These are phyloP conservation scores for Mytilinidion resinicola DNA, from an alignment of 495 filamentous ascomycete genomes.

Conservation along the genomic window DNA sequence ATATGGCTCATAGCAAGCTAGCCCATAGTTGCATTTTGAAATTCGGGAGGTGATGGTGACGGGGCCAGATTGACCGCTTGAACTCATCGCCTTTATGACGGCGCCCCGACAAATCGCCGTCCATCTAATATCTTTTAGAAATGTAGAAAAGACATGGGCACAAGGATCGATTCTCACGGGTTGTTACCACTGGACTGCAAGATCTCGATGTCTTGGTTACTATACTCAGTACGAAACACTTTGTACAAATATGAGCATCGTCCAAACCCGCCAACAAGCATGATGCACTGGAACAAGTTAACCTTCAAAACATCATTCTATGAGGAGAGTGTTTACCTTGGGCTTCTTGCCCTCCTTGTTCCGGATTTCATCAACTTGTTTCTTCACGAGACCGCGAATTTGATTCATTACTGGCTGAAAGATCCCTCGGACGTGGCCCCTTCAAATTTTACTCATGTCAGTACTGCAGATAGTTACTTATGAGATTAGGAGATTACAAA, in stretches of 20 bases:
- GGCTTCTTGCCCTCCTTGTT: neutral
- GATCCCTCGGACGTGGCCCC: neutral
- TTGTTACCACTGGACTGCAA: neutral
- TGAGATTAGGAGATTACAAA: no score
- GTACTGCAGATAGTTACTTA: neutral
- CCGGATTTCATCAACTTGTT: constrained; percentile 5
- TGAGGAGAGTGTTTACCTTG: neutral
- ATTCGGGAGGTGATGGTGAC: constrained; percentile 5
- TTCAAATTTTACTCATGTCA: neutral
- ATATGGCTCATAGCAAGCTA: constrained; percentile 6
- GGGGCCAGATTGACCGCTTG: neutral
- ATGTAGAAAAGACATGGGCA: neutral
- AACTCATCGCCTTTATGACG: constrained; percentile 11
- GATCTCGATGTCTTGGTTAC: neutral
- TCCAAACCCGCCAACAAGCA: neutral
- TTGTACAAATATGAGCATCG: neutral
- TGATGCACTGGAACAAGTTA: neutral
- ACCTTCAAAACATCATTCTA: neutral
- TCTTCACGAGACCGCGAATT: constrained; percentile 3
- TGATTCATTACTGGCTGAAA: constrained; percentile 1
- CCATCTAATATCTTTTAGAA: constrained; percentile 8
- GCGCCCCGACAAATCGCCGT: constrained; percentile 23
- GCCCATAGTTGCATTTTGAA: constrained; percentile 14
- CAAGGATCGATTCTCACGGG: neutral
- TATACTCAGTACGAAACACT: neutral